Evolutionary conservation across 176 grass and related monocot species (phyloP).

Genomic region (Aegilops umbellulata): DNA sequence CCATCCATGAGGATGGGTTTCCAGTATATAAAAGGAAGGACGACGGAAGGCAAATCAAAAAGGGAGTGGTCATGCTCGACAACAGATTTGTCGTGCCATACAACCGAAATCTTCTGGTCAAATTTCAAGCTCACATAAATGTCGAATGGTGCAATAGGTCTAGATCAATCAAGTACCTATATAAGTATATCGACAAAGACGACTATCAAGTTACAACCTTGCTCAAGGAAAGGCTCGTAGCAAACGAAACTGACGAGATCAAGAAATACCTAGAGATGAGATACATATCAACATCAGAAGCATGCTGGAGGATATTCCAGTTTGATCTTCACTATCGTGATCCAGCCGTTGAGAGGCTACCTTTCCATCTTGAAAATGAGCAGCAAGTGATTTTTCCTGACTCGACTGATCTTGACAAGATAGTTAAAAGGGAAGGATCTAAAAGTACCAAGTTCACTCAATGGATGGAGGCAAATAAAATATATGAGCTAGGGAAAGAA

Average conservation of each 20-base stretch:
- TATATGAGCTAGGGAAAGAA: background rate
- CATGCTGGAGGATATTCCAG: slow-evolving; percentile 1
- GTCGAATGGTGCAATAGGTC: slow-evolving; percentile 18
- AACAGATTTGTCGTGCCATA: background rate
- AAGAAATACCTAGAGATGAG: background rate
- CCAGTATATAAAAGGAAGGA: no score
- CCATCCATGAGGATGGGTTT: background rate
- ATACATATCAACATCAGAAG: slow-evolving; percentile 12
- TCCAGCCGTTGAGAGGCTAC: background rate
- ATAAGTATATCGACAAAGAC: slow-evolving; percentile 23
- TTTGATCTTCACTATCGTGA: slow-evolving; percentile 17
- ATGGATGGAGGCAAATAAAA: slow-evolving; percentile 6
- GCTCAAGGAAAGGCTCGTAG: background rate
- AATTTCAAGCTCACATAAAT: slow-evolving; percentile 27
- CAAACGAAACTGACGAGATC: slow-evolving; percentile 18
- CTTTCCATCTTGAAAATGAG: background rate
- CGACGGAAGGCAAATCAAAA: background rate
- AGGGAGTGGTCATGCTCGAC: background rate
- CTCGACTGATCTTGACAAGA: background rate
- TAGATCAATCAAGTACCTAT: slow-evolving; percentile 31
- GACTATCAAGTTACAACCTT: background rate
- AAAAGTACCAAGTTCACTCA: background rate
- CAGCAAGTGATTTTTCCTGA: background rate
- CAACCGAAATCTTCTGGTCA: background rate
- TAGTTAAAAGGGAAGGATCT: background rate